These are phyloP conservation scores for Chlamydomonas schloesseri DNA, from an alignment of 139 green algal species.

Conservation along the genomic window DNA sequence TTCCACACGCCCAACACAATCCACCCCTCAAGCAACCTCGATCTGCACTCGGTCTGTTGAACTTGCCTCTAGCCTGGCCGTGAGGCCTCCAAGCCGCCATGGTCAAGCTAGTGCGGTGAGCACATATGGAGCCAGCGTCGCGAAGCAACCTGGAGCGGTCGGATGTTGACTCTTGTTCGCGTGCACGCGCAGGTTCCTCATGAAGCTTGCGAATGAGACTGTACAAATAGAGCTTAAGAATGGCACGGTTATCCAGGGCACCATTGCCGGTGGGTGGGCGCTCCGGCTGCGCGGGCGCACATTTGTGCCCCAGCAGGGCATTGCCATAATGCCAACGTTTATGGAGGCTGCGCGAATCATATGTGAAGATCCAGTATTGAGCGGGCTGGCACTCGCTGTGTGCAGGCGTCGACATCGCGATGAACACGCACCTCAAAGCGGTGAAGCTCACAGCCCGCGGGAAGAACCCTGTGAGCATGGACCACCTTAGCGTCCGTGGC, in stretches of 20 bases:
- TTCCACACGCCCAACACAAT: too few relatives aligned
- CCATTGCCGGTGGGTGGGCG: slow-evolving; percentile 85
- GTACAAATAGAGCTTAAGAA: slow-evolving; percentile 99
- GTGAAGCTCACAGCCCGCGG: slow-evolving; percentile 97
- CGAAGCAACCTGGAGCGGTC: background rate
- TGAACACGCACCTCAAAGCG: slow-evolving; percentile 99
- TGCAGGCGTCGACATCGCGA: slow-evolving; percentile 98
- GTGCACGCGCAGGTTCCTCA: slow-evolving; percentile 89
- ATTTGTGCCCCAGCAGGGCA: too few relatives aligned
- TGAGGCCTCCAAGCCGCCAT: slow-evolving; percentile 49
- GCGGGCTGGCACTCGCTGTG: background rate
- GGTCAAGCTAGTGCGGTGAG: slow-evolving; percentile 81
- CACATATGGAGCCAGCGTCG: background rate
- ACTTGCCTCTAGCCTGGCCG: background rate
- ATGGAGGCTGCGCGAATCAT: too few relatives aligned
- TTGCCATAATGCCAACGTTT: too few relatives aligned
- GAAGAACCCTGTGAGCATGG: slow-evolving; percentile 88
- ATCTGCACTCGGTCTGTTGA: too few relatives aligned
- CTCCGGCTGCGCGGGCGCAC: background rate
- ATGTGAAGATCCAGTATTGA: too few relatives aligned
- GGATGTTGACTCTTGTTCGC: background rate
- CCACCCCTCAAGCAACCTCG: too few relatives aligned
- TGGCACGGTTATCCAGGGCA: slow-evolving; percentile 94
- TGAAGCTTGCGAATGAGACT: slow-evolving; percentile 98
- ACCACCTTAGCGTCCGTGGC: slow-evolving; percentile 92